phyloP scores from a whole-genome alignment of 2,329 filamentous ascomycete genomes.

The Blastomyces gilchristii region DNA sequence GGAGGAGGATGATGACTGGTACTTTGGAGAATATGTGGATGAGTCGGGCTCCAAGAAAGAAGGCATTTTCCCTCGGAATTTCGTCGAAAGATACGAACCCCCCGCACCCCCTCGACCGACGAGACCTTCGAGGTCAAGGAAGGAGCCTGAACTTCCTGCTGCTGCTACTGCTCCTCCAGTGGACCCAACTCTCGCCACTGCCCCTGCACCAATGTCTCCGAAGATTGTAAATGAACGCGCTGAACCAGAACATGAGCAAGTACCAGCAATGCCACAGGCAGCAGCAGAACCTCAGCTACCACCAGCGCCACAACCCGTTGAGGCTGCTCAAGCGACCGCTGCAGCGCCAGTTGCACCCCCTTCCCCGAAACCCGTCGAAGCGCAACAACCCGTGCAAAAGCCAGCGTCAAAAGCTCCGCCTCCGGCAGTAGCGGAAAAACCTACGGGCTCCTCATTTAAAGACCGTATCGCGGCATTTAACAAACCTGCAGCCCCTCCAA shows the following conservation, averaged over 20 bases:
- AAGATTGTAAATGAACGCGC: conserved; percentile 24
- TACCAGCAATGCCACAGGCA: conserved; percentile 17
- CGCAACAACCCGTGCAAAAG: conserved; percentile 32
- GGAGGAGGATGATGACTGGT: conserved; percentile 90
- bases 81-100: conserved; percentile 93
- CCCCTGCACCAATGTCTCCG: conserved; percentile 21
- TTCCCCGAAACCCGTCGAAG: conserved; percentile 23
- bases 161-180: conserved; percentile 21
- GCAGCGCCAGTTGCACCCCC: conserved; percentile 21
- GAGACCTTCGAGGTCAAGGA: conserved; percentile 58
- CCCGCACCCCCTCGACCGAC: conserved; percentile 76
- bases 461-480: conserved; percentile 98
- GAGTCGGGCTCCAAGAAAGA: conserved; percentile 62
- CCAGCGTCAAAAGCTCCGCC: conserved; percentile 52
- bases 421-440: conserved; percentile 59
- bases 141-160: conserved; percentile 40
- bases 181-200: conserved; percentile 27
- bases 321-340: neutral
- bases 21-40: conserved; percentile 76
- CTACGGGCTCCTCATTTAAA: conserved; percentile 66
- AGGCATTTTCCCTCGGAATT: conserved; percentile 91
- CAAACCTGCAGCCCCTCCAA: conserved; percentile 70
- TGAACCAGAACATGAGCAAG: conserved; percentile 25
- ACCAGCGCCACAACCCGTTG: conserved; percentile 18
- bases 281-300: conserved; percentile 16